phyloP scores from a whole-genome alignment of 768 basidiomycete species.

The Suillus sp. region DNA sequence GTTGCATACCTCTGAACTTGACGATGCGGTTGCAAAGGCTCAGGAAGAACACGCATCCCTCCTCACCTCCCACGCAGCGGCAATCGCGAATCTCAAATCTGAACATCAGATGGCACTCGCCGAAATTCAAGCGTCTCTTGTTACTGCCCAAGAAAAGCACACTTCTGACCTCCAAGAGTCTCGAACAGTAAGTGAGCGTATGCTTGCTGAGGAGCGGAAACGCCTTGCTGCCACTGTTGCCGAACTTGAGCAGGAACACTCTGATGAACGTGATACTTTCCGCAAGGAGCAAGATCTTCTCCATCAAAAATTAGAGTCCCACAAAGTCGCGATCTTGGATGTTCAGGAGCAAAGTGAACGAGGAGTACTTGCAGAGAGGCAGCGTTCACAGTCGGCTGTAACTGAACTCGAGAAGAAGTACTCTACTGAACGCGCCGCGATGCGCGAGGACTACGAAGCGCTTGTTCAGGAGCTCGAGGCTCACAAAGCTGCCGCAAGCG shows the following conservation, averaged over 20 bases:
- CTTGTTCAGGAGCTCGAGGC: slow-evolving; percentile 55
- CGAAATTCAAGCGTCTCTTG: slow-evolving; percentile 42
- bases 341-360: slow-evolving; percentile 21
- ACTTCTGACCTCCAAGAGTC: slow-evolving; percentile 39
- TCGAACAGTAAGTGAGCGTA: slow-evolving; percentile 34
- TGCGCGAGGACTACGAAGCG: slow-evolving; percentile 50
- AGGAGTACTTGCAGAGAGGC: slow-evolving; percentile 31
- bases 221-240: slow-evolving; percentile 46
- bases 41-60: slow-evolving; percentile 41
- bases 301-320: slow-evolving; percentile 56
- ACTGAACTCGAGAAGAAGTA: slow-evolving; percentile 22
- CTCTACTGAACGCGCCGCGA: slow-evolving; percentile 26
- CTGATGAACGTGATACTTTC: slow-evolving; percentile 47
- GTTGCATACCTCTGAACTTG: slow-evolving; percentile 47
- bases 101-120: slow-evolving; percentile 52
- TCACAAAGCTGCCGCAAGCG: slow-evolving; percentile 49
- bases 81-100: slow-evolving; percentile 40
- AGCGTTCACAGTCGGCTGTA: slow-evolving; percentile 24
- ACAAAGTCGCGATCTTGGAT: slow-evolving; percentile 46
- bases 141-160: slow-evolving; percentile 39
- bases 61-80: slow-evolving; percentile 45
- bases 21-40: slow-evolving; percentile 28
- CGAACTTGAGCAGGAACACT: slow-evolving; percentile 52
- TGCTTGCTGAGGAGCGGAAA: slow-evolving; percentile 49
- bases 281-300: slow-evolving; percentile 39